phyloP scores from a whole-genome alignment of 768 basidiomycete species.

The Pisolithus sp. region DNA sequence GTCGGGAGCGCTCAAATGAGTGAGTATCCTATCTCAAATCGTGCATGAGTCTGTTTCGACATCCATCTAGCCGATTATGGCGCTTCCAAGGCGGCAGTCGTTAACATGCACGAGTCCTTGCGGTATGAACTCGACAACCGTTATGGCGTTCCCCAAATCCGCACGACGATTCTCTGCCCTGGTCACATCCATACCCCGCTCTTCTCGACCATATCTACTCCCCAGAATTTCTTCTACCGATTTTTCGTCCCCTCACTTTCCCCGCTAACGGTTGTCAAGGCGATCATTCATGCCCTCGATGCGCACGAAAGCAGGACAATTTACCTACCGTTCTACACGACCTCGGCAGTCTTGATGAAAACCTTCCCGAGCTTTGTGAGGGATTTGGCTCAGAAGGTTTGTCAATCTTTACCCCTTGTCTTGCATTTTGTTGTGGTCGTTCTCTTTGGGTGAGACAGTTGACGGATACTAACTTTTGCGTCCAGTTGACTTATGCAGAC shows the following conservation, averaged over 20 bases:
- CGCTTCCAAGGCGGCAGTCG: conserved; percentile 88
- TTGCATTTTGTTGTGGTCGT: too few relatives aligned
- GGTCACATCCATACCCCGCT: conserved; percentile 75
- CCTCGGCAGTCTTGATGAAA: conserved; percentile 50
- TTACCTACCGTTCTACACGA: conserved; percentile 64
- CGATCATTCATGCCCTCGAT: conserved; percentile 76
- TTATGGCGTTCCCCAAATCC: conserved; percentile 62
- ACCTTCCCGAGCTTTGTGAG: conserved; percentile 65
- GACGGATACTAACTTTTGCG: conserved; percentile 8
- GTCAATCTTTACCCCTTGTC: not conserved
- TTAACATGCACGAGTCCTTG: conserved; percentile 76
- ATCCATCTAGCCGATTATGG: conserved; percentile 67
- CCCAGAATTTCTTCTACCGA: conserved; percentile 43
- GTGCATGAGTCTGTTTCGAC: conserved; percentile 5
- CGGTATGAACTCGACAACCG: conserved; percentile 81
- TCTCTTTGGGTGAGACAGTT: not conserved
- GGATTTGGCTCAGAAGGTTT: conserved; percentile 73
- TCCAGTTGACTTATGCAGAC: conserved; percentile 62
- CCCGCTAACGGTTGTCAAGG: conserved; percentile 72
- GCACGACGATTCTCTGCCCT: conserved; percentile 83
- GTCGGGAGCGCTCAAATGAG: conserved; percentile 71
- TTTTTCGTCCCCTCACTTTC: conserved; percentile 76
- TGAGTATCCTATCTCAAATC: conserved; percentile 31
- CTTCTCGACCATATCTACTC: conserved; percentile 56
- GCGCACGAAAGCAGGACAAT: conserved; percentile 69